Percentiles rank a stretch among this genome's conserved stretches.
These are phyloP conservation scores for Thraustochytrium aureum DNA, from an alignment of 352 stramenopile species.

Conservation along the genomic window DNA sequence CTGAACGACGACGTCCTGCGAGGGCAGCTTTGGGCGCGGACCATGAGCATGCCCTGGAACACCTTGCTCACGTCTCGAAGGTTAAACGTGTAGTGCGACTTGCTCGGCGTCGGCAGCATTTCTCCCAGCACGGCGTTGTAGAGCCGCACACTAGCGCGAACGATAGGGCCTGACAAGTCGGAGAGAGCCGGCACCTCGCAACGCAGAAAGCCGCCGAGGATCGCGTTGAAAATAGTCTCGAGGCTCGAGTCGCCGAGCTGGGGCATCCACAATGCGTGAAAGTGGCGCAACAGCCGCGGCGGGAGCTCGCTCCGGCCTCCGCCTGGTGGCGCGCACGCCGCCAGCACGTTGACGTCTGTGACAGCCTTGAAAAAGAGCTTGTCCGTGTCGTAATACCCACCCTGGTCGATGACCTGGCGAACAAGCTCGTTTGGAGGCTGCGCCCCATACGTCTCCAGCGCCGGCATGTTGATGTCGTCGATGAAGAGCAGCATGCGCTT, in stretches of 20 bases:
- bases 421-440: constrained; percentile 87
- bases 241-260: constrained; percentile 76
- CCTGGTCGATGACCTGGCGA: constrained; percentile 83
- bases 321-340: constrained; percentile 76
- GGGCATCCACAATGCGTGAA: constrained; percentile 85
- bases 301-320: constrained; percentile 79
- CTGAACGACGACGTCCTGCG: constrained; percentile 63
- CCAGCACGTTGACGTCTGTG: constrained; percentile 72
- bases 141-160: constrained; percentile 76
- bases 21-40: constrained; percentile 59
- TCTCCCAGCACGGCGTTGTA: constrained; percentile 81
- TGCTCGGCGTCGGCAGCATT: constrained; percentile 81
- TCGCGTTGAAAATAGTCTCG: constrained; percentile 80
- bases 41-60: constrained; percentile 88
- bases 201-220: constrained; percentile 78
- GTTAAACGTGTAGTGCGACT: constrained; percentile 93
- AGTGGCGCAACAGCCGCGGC: constrained; percentile 77
- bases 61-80: constrained; percentile 87
- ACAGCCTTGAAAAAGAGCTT: constrained; percentile 93
- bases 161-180: constrained; percentile 73
- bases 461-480: constrained; percentile 90
- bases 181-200: constrained; percentile 68
- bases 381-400: constrained; percentile 80
- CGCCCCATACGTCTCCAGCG: constrained; percentile 84
- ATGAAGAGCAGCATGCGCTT: constrained; percentile 91